Percentiles rank a stretch among this genome's conserved stretches.
Evolutionary conservation across 2,329 filamentous ascomycete species (phyloP).

Genomic region (Aureobasidium namibiae): DNA sequence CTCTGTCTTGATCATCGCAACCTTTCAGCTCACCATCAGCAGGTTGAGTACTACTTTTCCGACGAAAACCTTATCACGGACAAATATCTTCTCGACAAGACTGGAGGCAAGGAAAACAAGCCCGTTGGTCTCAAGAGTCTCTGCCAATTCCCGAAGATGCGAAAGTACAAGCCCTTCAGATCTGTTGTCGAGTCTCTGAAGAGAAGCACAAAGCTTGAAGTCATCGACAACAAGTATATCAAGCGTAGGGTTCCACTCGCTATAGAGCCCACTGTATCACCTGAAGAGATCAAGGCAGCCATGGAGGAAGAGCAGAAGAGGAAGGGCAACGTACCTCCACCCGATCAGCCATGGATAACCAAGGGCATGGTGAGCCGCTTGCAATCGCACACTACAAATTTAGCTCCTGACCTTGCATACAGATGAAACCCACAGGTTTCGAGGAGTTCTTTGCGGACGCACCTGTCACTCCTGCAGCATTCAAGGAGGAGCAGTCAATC

Average conservation of each 20-base stretch:
- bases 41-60: constrained; percentile 45
- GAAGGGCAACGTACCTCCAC: constrained; percentile 18
- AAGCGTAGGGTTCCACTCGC: constrained; percentile 33
- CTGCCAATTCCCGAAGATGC: constrained; percentile 38
- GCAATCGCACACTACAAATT: not conserved
- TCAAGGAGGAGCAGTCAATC: constrained; percentile 56
- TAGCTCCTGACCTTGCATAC: not conserved
- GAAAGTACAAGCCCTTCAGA: constrained; percentile 32
- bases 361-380: constrained; percentile 29
- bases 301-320: constrained; percentile 23
- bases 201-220: constrained; percentile 34
- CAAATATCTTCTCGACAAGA: constrained; percentile 33
- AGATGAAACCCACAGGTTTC: constrained; percentile 36
- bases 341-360: constrained; percentile 26
- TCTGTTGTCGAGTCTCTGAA: constrained; percentile 34
- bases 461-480: constrained; percentile 64
- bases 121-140: constrained; percentile 37
- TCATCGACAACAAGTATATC: constrained; percentile 34
- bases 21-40: not conserved
- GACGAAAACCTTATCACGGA: constrained; percentile 39
- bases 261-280: constrained; percentile 19
- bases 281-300: constrained; percentile 10
- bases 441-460: constrained; percentile 71
- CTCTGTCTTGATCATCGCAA: not conserved
- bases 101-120: constrained; percentile 32